A percentile compares a stretch with the other conserved stretches of the same genome.
Evolutionary conservation across 2,329 filamentous ascomycete genomes (phyloP).

Genomic region (Coniochaeta pulveracea): DNA sequence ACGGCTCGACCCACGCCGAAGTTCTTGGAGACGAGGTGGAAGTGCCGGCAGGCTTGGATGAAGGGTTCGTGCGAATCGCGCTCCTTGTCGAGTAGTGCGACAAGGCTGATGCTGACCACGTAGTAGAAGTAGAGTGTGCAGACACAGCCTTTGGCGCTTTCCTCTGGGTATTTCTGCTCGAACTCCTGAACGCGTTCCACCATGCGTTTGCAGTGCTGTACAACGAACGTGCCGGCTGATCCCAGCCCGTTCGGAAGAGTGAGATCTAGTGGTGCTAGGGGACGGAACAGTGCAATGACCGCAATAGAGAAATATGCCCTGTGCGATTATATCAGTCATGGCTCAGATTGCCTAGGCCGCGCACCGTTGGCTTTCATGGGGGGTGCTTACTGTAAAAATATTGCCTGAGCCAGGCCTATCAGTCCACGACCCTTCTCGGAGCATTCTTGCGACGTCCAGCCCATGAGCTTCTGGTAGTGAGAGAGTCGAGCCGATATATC

Average conservation of each 20-base stretch:
- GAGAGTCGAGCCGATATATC: background rate
- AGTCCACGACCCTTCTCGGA: background rate
- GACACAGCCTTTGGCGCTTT: background rate
- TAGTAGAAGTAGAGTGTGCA: slow-evolving; percentile 3
- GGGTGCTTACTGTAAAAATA: slow-evolving; percentile 1
- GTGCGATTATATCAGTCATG: background rate
- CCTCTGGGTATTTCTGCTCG: background rate
- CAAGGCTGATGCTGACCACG: slow-evolving; percentile 4
- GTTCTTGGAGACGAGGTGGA: slow-evolving; percentile 1
- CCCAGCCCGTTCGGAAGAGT: background rate
- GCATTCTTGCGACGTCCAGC: background rate
- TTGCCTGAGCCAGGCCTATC: background rate
- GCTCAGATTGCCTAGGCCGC: no score
- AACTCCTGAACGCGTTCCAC: background rate
- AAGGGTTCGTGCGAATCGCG: background rate
- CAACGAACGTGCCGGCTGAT: background rate
- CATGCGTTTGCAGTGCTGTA: slow-evolving; percentile 1
- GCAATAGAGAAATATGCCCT: slow-evolving; percentile 2
- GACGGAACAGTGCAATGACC: slow-evolving; percentile 1
- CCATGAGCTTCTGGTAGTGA: background rate
- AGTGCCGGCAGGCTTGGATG: slow-evolving; percentile 1
- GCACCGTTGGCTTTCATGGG: no score
- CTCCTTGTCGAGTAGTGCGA: slow-evolving; percentile 1
- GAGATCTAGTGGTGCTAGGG: background rate
- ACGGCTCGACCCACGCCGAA: slow-evolving; percentile 2